These are phyloP conservation scores for Suillus tomentosus DNA, from an alignment of 768 basidiomycete species.

Conservation along the genomic window DNA sequence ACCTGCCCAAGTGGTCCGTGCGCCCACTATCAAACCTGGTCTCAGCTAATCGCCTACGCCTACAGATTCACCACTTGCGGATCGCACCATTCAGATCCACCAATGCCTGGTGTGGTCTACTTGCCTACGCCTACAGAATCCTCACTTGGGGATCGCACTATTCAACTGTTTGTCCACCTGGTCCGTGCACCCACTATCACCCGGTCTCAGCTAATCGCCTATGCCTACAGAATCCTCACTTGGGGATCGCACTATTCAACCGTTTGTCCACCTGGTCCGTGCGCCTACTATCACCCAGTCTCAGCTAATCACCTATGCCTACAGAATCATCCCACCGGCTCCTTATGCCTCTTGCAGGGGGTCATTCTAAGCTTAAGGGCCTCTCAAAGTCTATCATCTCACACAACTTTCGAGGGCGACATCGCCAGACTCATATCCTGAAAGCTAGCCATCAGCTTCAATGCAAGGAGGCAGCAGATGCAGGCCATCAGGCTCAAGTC, in stretches of 20 bases:
- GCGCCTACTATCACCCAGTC: constrained; percentile 14
- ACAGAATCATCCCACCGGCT: too few species aligned
- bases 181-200: constrained; percentile 11
- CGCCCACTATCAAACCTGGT: constrained; percentile 34
- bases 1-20: background rate
- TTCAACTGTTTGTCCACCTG: constrained; percentile 15
- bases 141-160: constrained; percentile 57
- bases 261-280: constrained; percentile 13
- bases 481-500: background rate
- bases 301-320: too few species aligned
- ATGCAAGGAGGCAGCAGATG: background rate
- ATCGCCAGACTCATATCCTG: background rate
- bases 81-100: constrained; percentile 39
- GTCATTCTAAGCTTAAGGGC: background rate
- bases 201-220: too few species aligned
- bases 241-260: too few species aligned
- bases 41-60: constrained; percentile 61
- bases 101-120: too few species aligned
- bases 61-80: constrained; percentile 55
- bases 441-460: background rate
- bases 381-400: background rate
- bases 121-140: too few species aligned
- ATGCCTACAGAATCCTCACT: too few species aligned
- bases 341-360: background rate
- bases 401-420: background rate